Evolutionary conservation across 2,329 filamentous ascomycete genomes (phyloP).

Genomic region (Aspergillus tubingensis): DNA sequence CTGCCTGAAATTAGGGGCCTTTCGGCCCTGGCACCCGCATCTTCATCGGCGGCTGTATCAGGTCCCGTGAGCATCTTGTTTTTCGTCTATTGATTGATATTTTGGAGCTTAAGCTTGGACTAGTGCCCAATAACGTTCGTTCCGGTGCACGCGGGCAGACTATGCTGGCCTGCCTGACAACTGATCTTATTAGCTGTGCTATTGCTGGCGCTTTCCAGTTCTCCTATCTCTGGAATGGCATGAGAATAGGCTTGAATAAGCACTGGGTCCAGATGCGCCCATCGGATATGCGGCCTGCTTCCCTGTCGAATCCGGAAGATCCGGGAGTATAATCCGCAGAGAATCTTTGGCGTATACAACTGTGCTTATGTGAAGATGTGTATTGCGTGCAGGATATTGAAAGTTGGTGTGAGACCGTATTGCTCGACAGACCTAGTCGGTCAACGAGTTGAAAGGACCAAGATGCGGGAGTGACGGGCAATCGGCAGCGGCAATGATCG

Average conservation of each 20-base stretch:
- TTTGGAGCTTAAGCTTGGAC: background rate
- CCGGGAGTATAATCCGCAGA: background rate
- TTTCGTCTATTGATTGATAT: conserved; percentile 1
- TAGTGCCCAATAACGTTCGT: background rate
- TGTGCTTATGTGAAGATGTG: background rate
- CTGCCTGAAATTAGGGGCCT: background rate
- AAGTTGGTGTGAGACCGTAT: background rate
- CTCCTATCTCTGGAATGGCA: background rate
- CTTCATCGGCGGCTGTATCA: background rate
- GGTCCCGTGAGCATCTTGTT: background rate
- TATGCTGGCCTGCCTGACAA: background rate
- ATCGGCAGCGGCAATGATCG: background rate
- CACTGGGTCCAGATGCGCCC: background rate
- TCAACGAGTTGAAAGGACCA: no score
- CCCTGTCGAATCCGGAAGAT: background rate
- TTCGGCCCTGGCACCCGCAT: background rate
- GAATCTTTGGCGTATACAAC: background rate
- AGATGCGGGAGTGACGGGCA: background rate
- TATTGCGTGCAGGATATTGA: background rate
- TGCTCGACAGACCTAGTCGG: no score
- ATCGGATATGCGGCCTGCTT: background rate
- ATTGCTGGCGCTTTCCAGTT: background rate
- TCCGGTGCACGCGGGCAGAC: background rate
- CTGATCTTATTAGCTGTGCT: background rate
- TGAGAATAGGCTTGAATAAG: background rate